Evolutionary conservation across 2,329 filamentous ascomycete species (phyloP), one percentile per base, ranked within the genome.

Genomic region (Trichoderma citrinoviride): DNA sequence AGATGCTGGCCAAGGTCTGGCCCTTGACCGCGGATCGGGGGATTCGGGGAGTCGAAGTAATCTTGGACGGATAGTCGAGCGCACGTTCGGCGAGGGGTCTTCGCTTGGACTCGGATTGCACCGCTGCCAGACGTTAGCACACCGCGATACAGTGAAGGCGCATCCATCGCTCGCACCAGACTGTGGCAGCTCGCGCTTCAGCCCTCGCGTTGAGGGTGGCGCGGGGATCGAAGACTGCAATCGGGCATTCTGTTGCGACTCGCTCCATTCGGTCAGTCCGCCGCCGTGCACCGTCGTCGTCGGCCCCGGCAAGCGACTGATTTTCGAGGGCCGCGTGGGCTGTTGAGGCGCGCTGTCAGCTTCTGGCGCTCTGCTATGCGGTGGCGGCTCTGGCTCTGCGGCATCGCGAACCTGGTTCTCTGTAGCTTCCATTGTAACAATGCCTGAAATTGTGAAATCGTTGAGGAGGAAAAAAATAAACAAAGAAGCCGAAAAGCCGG

Each of bases 201-300:
- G 64, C 14, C 76, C 77, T 66, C 80, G 79, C 21, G 68, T 60
- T 6, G 71, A 64, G n/a, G 79, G 73, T 12, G 79, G 76, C 40
- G 79, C 76, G 60, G 77, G 77, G 43, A 78, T 78, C 0, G 79
- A 73, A 1, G 76, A 73, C 56, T 81, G 82, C 12, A 77, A 73
- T 57, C 85, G 82, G 49, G 81, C 75, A 72, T 89, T 89, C 75
- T 78, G 80, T 71, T 88, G 84, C n/a, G 86, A 87, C 7, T 87
- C 83, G 71, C 78, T 82, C 69, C 86, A 82, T 71, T 88, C 85
- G 10, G 80, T 75, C 17, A 88, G 79, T 3, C 77, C 76, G 14
- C 67, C 70, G 65, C 68, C 66, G 40, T 70, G 65, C 41, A 70
- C 66, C 5, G 71, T 68, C 43, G 70, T 66, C 6, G 71, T 68